phyloP scores from a whole-genome alignment of 106 monocot species.

The Apostasia shenzhenica region DNA sequence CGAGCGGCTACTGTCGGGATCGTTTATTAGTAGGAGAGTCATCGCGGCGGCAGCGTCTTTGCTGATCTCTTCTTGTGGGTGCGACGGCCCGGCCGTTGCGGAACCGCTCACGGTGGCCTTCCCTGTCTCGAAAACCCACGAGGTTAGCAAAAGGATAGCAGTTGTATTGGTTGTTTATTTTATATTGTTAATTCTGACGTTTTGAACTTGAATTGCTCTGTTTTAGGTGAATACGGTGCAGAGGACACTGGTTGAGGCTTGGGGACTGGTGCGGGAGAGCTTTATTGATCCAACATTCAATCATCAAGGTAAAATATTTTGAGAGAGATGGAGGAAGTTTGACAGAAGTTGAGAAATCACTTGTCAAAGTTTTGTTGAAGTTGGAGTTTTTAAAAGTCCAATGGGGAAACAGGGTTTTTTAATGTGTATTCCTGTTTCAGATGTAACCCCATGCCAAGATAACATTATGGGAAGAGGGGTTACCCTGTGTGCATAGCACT shows the following conservation, averaged over 20 bases:
- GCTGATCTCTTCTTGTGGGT: slow-evolving; percentile 17
- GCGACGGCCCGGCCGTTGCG: slow-evolving; percentile 42
- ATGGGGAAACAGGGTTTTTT: too few relatives aligned
- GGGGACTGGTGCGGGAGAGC: slow-evolving; percentile 94
- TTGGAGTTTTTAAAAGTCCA: too few relatives aligned
- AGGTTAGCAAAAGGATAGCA: slow-evolving; percentile 26
- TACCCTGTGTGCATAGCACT: too few relatives aligned
- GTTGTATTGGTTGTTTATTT: too few relatives aligned
- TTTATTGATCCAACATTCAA: slow-evolving; percentile 98
- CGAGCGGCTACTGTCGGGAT: neutral
- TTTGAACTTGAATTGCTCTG: neutral
- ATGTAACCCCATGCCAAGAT: too few relatives aligned
- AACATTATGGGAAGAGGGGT: too few relatives aligned
- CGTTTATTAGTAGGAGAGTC: slow-evolving; percentile 14
- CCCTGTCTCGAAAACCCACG: slow-evolving; percentile 69
- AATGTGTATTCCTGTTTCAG: too few relatives aligned
- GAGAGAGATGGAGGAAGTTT: too few relatives aligned
- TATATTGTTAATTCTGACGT: neutral
- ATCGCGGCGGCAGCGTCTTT: slow-evolving; percentile 33
- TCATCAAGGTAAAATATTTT: slow-evolving; percentile 66
- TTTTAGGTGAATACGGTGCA: slow-evolving; percentile 82
- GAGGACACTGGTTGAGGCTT: slow-evolving; percentile 85
- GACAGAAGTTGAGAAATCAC: too few relatives aligned
- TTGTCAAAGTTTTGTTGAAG: too few relatives aligned
- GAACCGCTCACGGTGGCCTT: slow-evolving; percentile 94